A percentile compares a stretch with the other conserved stretches of the same genome.
Conservation (phyloP, 2,329 filamentous ascomycete species). For the Diplodia seriata region DNA sequence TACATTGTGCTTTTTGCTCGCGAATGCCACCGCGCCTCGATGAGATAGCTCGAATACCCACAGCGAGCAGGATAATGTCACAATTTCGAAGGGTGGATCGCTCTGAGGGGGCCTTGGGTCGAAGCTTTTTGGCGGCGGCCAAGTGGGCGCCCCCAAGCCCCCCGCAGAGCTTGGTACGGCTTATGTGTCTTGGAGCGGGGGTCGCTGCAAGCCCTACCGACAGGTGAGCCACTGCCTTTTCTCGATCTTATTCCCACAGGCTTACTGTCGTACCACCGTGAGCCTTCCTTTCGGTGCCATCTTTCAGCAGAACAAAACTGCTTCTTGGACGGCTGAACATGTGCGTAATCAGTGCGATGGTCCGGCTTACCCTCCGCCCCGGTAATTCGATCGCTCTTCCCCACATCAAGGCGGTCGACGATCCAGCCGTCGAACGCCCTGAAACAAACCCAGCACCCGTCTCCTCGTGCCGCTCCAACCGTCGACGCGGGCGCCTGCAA, state of each 20-base stretch:
- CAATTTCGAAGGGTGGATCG: no score
- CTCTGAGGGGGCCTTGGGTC: not conserved
- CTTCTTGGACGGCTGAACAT: not conserved
- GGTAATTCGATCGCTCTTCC: not conserved
- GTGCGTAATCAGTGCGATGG: not conserved
- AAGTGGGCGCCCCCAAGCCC: not conserved
- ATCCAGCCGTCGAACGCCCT: not conserved
- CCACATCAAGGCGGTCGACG: not conserved
- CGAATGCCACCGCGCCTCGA: no score
- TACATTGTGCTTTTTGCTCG: no score
- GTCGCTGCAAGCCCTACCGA: not conserved
- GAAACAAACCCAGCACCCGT: not conserved
- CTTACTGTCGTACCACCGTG: not conserved
- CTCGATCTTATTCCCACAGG: not conserved
- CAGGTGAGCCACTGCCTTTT: not conserved
- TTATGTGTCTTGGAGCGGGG: conserved; percentile 7
- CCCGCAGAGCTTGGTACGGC: conserved; percentile 11
- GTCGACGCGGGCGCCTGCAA: not conserved
- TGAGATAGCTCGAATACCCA: no score
- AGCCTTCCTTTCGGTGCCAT: not conserved
- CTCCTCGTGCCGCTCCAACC: not conserved
- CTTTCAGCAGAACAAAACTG: not conserved
- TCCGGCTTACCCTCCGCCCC: not conserved
- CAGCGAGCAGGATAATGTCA: no score
- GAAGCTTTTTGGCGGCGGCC: conserved; percentile 19